Evolutionary conservation across 2,329 filamentous ascomycete species (phyloP), one percentile per base, ranked within the genome.

Genomic region (Penicillium sp.): DNA sequence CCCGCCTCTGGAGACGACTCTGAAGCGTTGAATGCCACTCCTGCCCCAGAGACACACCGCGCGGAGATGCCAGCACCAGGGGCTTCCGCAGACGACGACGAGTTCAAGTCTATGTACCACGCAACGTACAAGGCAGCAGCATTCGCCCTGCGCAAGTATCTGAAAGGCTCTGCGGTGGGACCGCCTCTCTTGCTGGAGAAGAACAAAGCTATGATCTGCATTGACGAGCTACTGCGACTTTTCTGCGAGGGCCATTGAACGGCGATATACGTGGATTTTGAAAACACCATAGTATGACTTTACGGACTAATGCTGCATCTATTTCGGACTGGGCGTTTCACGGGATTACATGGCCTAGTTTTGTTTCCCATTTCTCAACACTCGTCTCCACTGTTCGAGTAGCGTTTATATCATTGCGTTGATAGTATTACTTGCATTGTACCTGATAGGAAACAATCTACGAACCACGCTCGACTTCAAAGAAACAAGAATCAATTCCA

Each of bases 101-200:
- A 73, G 11, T 75, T 75, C 48, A 75, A 74, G 44, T 53, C 66
- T 14, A 73, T 75, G 70, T 75, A 75, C 46, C 72, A 75, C 53
- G 71, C 71, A 11, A 74, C 72, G 4, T 75, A 75, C 54, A 71
- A 71, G 41, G 72, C 73, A 25, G 69, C 73, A 5, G 70, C 65
- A 7, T 75, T 75, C 64, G 72, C 72, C 18, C 56, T 75, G n/a
- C 67, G 73, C 14, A 69, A 64, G 47, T 74, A 71, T 47, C 48
- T 75, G 43, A 74, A 67, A 46, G 58, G 63, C 16, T 35, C 36
- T 14, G 45, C 18, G 10, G 38, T 38, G 13, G 58, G 50, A 24
- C 38, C 55, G 10, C 57, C 65, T 10, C 50, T 63, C 11, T 49
- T 67, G 14, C 50, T 75, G 44, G 62, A 71, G 20, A 74, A 69